Evolutionary conservation across 2,329 filamentous ascomycete species (phyloP).

Genomic region (Aspergillus fischeri): DNA sequence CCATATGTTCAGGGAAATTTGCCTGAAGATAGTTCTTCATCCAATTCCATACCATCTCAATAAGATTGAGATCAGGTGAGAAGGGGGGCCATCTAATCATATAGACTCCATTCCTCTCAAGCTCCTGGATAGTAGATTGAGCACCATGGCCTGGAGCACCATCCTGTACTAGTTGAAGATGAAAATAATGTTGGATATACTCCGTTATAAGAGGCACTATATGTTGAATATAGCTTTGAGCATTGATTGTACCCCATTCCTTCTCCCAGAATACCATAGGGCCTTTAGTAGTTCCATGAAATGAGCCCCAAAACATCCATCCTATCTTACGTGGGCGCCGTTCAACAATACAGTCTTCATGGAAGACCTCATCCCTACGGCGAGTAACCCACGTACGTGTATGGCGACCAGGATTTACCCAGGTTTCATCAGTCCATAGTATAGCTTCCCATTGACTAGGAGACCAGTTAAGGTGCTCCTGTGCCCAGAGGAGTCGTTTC

Average conservation of each 20-base stretch:
- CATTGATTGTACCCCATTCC: too few species aligned
- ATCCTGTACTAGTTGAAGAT: too few species aligned
- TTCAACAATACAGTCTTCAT: constrained; percentile 1
- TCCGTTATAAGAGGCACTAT: too few species aligned
- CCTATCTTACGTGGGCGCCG: neutral
- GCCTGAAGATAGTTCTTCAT: neutral
- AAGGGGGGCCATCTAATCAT: too few species aligned
- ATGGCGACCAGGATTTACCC: neutral
- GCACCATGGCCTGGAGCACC: too few species aligned
- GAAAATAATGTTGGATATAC: too few species aligned
- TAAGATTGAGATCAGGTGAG: too few species aligned
- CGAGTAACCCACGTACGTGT: neutral
- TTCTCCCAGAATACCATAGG: too few species aligned
- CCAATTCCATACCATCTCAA: neutral
- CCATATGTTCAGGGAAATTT: neutral
- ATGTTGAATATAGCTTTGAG: too few species aligned
- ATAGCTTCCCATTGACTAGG: neutral
- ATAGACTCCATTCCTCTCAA: too few species aligned
- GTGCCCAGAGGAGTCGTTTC: neutral
- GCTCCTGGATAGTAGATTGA: too few species aligned
- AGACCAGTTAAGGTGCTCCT: neutral
- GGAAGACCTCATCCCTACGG: neutral
- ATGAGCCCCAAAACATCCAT: neutral
- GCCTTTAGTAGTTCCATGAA: neutral
- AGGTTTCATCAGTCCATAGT: neutral